A percentile compares a stretch with the other conserved stretches of the same genome.
These are phyloP conservation scores for Lecanicillium sp. DNA, from an alignment of 2,329 filamentous ascomycete species.

Conservation along the genomic window DNA sequence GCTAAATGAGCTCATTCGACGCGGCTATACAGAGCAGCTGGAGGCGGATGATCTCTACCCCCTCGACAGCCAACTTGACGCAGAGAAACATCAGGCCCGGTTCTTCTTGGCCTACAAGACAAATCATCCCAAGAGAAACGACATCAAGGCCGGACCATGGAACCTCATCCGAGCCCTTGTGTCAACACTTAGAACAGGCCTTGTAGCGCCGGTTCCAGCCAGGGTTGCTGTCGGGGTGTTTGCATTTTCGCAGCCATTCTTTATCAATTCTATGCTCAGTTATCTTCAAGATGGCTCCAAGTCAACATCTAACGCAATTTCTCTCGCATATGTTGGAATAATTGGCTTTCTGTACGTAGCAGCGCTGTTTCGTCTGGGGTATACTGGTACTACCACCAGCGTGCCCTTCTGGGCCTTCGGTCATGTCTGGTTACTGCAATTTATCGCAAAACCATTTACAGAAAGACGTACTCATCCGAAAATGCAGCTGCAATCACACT, in stretches of 20 bases:
- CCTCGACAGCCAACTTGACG: neutral
- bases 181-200: neutral
- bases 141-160: neutral
- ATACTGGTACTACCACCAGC: slow-evolving; percentile 5
- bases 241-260: slow-evolving; percentile 3
- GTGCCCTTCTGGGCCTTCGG: neutral
- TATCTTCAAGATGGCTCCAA: neutral
- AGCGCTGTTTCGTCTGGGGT: slow-evolving; percentile 1
- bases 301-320: neutral
- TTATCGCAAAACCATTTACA: slow-evolving; percentile 4
- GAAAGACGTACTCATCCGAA: slow-evolving; percentile 1
- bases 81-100: slow-evolving; percentile 1
- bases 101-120: slow-evolving; percentile 3
- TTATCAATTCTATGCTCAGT: slow-evolving; percentile 2
- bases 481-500: slow-evolving; percentile 1
- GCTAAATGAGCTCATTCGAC: slow-evolving; percentile 4
- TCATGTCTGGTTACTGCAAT: slow-evolving; percentile 4
- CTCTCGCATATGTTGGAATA: slow-evolving; percentile 2
- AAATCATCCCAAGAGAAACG: neutral
- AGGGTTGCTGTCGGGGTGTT: neutral
- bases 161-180: neutral
- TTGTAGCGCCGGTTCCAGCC: slow-evolving; percentile 1
- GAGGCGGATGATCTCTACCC: slow-evolving; percentile 1
- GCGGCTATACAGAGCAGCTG: slow-evolving; percentile 2
- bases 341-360: no score